Evolutionary conservation across 1,284 basidiomycete species (phyloP).

Genomic region (Chalciporus sp.): DNA sequence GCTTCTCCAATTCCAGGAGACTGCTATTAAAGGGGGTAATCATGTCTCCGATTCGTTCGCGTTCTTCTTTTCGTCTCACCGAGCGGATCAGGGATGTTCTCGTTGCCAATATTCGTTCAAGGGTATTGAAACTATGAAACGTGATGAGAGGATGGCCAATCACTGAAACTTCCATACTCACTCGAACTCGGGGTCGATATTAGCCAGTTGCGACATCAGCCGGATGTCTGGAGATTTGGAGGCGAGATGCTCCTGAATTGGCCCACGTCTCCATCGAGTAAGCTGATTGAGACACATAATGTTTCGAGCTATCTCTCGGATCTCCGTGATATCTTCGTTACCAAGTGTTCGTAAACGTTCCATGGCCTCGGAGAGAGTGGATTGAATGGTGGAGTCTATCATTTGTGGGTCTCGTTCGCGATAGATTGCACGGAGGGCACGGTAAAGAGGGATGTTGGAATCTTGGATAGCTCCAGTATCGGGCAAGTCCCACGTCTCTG

Average conservation of each 20-base stretch:
- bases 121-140: conserved; percentile 66
- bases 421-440: conserved; percentile 76
- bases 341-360: conserved; percentile 65
- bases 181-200: conserved; percentile 65
- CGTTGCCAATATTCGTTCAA: conserved; percentile 82
- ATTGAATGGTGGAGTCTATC: conserved; percentile 52
- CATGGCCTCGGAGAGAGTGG: conserved; percentile 62
- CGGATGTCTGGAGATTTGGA: conserved; percentile 37
- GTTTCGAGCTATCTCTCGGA: conserved; percentile 65
- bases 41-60: conserved; percentile 72
- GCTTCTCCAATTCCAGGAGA: conserved; percentile 66
- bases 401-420: conserved; percentile 62
- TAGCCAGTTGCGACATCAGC: conserved; percentile 46
- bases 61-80: conserved; percentile 62
- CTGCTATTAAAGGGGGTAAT: conserved; percentile 54
- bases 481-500: conserved; percentile 91
- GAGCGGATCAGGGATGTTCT: conserved; percentile 83
- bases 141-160: conserved; percentile 13
- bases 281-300: conserved; percentile 83
- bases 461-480: conserved; percentile 48
- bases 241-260: conserved; percentile 41
- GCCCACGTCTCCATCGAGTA: conserved; percentile 51
- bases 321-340: conserved; percentile 76
- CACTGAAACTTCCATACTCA: conserved; percentile 41
- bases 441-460: conserved; percentile 70